A percentile compares a stretch with the other conserved stretches of the same genome.
Conservation (phyloP, 768 basidiomycete species). For the Agrocybe praecox region DNA sequence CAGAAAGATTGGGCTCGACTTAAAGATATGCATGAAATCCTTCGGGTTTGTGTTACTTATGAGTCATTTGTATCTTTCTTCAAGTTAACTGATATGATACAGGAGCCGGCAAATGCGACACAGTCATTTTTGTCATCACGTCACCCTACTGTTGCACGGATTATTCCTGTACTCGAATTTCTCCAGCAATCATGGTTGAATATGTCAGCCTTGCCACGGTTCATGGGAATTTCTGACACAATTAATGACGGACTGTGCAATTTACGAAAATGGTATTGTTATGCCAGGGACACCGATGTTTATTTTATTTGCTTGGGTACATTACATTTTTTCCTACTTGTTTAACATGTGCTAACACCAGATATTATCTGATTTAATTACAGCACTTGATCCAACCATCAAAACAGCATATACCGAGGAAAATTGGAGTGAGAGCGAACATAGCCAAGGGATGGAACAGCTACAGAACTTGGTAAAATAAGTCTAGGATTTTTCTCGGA, state of each 20-base stretch:
- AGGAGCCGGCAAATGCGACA: constrained; percentile 26
- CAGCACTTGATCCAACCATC: constrained; percentile 22
- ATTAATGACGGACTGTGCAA: constrained; percentile 25
- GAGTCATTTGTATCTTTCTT: neutral
- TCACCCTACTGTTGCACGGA: constrained; percentile 23
- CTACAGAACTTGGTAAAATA: constrained; percentile 18
- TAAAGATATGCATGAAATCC: constrained; percentile 22
- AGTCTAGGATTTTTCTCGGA: constrained; percentile 4
- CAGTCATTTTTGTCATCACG: constrained; percentile 23
- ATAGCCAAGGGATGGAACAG: constrained; percentile 3
- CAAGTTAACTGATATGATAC: constrained; percentile 1
- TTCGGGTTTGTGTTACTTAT: constrained; percentile 15
- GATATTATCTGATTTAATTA: no score
- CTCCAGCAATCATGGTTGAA: constrained; percentile 20
- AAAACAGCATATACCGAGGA: constrained; percentile 19
- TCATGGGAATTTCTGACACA: constrained; percentile 14
- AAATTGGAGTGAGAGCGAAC: constrained; percentile 16
- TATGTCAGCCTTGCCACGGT: constrained; percentile 16
- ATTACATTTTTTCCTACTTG: no score
- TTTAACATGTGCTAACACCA: no score
- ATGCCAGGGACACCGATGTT: constrained; percentile 20
- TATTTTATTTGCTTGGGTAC: constrained; percentile 28
- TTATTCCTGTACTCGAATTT: constrained; percentile 27
- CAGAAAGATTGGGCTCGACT: constrained; percentile 24
- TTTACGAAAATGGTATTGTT: constrained; percentile 27